Evolutionary conservation across 148 eudicot genomes (phyloP).

Genomic region (Oxyria digyna): DNA sequence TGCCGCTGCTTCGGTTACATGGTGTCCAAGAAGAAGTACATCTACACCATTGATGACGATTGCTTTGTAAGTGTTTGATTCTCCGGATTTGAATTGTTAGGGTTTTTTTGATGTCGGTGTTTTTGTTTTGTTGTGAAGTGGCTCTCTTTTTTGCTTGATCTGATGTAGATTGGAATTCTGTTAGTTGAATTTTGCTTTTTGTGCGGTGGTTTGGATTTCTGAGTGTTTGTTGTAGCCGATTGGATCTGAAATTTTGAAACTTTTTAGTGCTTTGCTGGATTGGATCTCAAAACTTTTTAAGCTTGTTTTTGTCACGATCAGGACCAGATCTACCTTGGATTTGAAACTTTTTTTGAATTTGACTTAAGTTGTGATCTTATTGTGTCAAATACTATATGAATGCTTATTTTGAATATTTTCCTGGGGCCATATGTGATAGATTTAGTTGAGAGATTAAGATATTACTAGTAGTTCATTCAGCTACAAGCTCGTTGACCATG

Average conservation of each 20-base stretch:
- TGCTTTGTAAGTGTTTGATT: constrained; percentile 54
- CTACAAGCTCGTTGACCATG: not conserved
- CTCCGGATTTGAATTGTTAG: not conserved
- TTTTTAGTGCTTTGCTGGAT: not conserved
- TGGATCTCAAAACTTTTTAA: not conserved
- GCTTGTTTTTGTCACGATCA: not conserved
- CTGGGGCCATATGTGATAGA: not conserved
- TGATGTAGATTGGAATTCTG: not conserved
- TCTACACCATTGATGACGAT: constrained; percentile 84
- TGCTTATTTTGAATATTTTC: not conserved
- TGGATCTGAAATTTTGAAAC: not conserved
- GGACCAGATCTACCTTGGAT: constrained; percentile 1
- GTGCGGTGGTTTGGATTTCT: not conserved
- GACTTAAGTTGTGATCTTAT: constrained; percentile 3
- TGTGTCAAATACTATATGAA: not conserved
- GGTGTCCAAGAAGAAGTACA: constrained; percentile 85
- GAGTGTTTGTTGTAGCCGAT: not conserved
- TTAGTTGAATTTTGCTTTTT: not conserved
- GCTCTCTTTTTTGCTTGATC: not conserved
- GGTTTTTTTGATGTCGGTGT: not conserved
- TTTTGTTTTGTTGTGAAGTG: too few relatives aligned
- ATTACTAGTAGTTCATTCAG: not conserved
- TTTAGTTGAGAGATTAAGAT: not conserved
- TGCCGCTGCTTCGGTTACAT: constrained; percentile 75
- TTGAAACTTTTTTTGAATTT: not conserved